Conservation (phyloP, 768 basidiomycete genomes). For the Candolleomyces aberdarensis region DNA sequence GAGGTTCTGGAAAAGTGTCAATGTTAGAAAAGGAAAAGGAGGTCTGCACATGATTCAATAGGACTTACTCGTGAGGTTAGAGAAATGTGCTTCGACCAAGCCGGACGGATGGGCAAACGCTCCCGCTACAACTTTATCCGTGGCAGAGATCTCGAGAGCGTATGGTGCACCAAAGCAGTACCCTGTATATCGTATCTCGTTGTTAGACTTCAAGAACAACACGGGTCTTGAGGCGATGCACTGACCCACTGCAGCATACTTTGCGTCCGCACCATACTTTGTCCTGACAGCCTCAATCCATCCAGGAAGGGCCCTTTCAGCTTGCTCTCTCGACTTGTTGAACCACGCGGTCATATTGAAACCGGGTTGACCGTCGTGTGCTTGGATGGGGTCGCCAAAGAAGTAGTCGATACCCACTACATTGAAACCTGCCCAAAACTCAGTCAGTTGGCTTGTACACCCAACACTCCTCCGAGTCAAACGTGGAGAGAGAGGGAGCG, state of each 20-base stretch:
- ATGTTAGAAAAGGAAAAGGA: constrained; percentile 40
- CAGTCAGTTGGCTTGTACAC: not conserved
- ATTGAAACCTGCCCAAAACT: constrained; percentile 42
- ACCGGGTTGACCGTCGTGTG: constrained; percentile 30
- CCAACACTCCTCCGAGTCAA: not conserved
- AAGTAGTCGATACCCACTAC: constrained; percentile 65
- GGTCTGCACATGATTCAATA: constrained; percentile 43
- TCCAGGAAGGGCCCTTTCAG: constrained; percentile 37
- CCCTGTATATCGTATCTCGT: constrained; percentile 15
- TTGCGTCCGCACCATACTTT: constrained; percentile 43
- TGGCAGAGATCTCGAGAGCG: constrained; percentile 43
- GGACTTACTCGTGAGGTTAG: constrained; percentile 46
- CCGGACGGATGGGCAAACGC: constrained; percentile 57
- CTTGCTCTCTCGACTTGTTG: constrained; percentile 28
- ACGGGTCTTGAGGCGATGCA: not conserved
- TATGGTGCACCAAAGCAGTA: constrained; percentile 60
- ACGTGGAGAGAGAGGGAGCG: not conserved
- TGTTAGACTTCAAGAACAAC: not conserved
- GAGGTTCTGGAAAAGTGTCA: constrained; percentile 35
- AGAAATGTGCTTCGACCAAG: constrained; percentile 46
- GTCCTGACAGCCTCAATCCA: constrained; percentile 53
- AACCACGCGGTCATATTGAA: constrained; percentile 45
- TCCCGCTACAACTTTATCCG: constrained; percentile 47
- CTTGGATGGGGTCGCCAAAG: constrained; percentile 50
- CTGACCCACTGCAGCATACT: constrained; percentile 40